Base-by-base conservation (phyloP, 2,329 filamentous ascomycete genomes). In the Cryphonectria carpinicola region DNA sequence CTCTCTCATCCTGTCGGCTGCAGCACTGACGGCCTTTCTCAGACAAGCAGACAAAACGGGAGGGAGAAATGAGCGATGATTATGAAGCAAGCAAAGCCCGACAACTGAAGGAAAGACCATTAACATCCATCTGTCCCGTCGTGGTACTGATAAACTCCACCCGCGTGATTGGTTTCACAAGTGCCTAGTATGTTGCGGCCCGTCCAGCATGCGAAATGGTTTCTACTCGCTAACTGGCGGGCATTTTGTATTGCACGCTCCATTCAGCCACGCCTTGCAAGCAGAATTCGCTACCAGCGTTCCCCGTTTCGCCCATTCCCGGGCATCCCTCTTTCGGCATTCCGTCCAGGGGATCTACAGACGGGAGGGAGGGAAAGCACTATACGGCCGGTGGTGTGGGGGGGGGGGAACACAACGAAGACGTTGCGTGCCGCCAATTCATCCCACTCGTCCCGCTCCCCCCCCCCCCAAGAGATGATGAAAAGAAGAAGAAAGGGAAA, bases 251-350 rank as follows among this genome's bases (percentile, higher is more conserved):
- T 58, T 66, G 52, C 69, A 70, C 37, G 37, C n/a, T 37, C 14
- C 25, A 61, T 37, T 17, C n/a, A 49, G 49, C 49, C 52, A 52
- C 54, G 58, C 61, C 43, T 28, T 19, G 61, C 61, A n/a, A 54
- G 37, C 56, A 64, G 25, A 63, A 63, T 11, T 66, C 14, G 22
- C 52, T 35, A 63, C n/a, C 39, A 70, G 49, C 69, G 58, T 67
- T 70, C 64, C 22, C 39, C 22, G 39, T 28, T 25, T 32, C 19
- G 22, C 46, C 37, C 14, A 7, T 56, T 49, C 39, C 19, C 65
- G 65, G 65, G 32, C 32, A 49, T 28, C 58, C 66, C 69, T 43
- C 58, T 68, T 67, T 66, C 58, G 69, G 69, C 65, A 68, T 70
- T 37, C 69, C 69, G 65, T 46, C 54, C 66, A 41, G 32, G 41